Conservation (phyloP, 805 yeast species). For the Ogataea parapolymorpha region DNA sequence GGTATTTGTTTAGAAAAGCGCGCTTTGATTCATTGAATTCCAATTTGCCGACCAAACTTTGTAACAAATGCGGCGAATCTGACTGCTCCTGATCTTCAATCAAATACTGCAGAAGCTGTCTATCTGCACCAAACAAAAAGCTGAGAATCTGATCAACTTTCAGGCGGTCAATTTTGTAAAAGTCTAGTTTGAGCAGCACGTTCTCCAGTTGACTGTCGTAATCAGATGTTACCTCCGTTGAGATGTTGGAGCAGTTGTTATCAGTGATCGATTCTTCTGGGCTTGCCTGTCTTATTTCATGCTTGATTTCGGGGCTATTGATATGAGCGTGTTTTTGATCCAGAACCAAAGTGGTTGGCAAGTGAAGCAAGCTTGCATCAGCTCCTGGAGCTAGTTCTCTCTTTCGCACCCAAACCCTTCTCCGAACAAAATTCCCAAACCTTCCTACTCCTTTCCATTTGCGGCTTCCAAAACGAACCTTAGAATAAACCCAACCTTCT, state of each 20-base stretch:
- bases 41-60: slow-evolving; percentile 11
- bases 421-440: slow-evolving; percentile 47
- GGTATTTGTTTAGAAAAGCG: slow-evolving; percentile 16
- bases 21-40: slow-evolving; percentile 26
- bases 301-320: too few species aligned
- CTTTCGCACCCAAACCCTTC: slow-evolving; percentile 50
- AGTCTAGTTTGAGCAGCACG: slow-evolving; percentile 4
- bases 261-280: too few species aligned
- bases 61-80: slow-evolving; percentile 13
- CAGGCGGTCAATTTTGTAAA: slow-evolving; percentile 20
- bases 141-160: slow-evolving; percentile 14
- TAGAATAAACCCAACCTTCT: slow-evolving; percentile 54
- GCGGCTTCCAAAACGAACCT: slow-evolving; percentile 37
- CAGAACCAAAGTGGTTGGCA: slow-evolving; percentile 7
- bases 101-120: slow-evolving; percentile 6
- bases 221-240: background rate
- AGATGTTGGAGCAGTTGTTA: too few species aligned
- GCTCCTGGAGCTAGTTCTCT: slow-evolving; percentile 23
- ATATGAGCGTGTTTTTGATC: background rate
- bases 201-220: background rate
- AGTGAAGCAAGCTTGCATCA: background rate
- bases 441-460: slow-evolving; percentile 51
- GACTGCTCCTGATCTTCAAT: slow-evolving; percentile 1
- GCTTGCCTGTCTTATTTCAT: too few species aligned
- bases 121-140: slow-evolving; percentile 12